phyloP scores from a whole-genome alignment of 2,329 filamentous ascomycete species.

The Ceratocystis alfenasii region DNA sequence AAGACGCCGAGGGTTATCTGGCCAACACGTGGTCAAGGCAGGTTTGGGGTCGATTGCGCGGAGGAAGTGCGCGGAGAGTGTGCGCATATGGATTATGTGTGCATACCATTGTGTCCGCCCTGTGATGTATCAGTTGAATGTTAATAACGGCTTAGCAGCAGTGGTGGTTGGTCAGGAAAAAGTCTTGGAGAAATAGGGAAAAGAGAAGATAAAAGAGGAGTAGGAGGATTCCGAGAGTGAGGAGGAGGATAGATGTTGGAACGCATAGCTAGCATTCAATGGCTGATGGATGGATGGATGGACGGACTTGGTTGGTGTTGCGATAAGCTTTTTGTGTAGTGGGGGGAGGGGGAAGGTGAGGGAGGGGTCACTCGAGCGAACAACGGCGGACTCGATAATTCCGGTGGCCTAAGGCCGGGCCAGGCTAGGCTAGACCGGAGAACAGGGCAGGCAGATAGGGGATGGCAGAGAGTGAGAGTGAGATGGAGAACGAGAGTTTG shows the following conservation, averaged over 20 bases:
- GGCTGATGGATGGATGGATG: not conserved
- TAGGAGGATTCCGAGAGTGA: not conserved
- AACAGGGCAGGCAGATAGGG: not conserved
- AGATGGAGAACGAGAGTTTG: not conserved
- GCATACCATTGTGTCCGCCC: slow-evolving; percentile 22
- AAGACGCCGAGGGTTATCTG: not conserved
- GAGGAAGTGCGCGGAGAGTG: too few relatives aligned
- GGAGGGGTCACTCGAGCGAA: not conserved
- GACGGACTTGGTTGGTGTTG: not conserved
- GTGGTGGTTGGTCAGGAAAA: not conserved
- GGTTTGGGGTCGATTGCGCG: slow-evolving; percentile 4
- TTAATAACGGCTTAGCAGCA: not conserved
- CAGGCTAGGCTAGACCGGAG: not conserved
- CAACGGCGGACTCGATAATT: not conserved
- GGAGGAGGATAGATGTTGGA: not conserved
- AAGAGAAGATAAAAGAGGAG: not conserved
- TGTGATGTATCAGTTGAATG: slow-evolving; percentile 4
- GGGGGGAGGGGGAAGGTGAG: not conserved
- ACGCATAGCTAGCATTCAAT: not conserved
- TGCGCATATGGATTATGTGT: not conserved
- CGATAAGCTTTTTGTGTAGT: not conserved
- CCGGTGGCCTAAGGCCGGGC: not conserved
- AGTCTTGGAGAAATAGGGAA: not conserved
- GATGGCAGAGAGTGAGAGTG: not conserved
- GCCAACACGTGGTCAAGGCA: not conserved